A percentile compares a stretch with the other conserved stretches of the same genome.
Conservation (phyloP, 2,329 filamentous ascomycete genomes). For the Aspergillus sp. region DNA sequence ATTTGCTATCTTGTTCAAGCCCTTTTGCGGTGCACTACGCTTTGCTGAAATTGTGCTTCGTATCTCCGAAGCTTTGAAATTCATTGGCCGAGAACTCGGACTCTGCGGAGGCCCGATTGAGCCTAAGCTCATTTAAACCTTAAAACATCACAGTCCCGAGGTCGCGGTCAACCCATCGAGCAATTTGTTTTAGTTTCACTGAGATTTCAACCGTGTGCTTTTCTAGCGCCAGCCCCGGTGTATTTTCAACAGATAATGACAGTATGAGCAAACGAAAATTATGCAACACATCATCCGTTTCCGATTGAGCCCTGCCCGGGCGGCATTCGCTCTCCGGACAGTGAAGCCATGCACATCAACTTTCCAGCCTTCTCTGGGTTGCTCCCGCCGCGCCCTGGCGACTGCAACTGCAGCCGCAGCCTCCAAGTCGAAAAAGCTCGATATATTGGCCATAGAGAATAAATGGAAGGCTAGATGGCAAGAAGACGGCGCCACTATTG, state of each 20-base stretch:
- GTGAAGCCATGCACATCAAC: slow-evolving; percentile 17
- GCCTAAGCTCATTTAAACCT: background rate
- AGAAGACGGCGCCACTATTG: slow-evolving; percentile 12
- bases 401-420: slow-evolving; percentile 19
- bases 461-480: slow-evolving; percentile 59
- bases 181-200: background rate
- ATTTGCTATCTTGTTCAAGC: no score
- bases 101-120: background rate
- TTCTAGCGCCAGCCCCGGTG: slow-evolving; percentile 2
- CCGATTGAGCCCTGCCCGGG: slow-evolving; percentile 23
- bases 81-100: background rate
- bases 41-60: no score
- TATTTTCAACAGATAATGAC: background rate
- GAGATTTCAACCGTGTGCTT: background rate
- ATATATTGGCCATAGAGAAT: slow-evolving; percentile 48
- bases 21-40: no score
- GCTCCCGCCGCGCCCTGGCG: slow-evolving; percentile 18
- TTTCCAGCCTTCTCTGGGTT: slow-evolving; percentile 12
- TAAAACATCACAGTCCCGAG: slow-evolving; percentile 1
- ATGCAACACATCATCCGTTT: slow-evolving; percentile 31
- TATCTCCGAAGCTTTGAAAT: background rate
- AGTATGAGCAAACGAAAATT: slow-evolving; percentile 22
- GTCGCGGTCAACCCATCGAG: background rate
- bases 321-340: slow-evolving; percentile 19
- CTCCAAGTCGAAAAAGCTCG: slow-evolving; percentile 29